phyloP scores from a whole-genome alignment of 2,329 filamentous ascomycete genomes.

The Neoascochyta sp. region DNA sequence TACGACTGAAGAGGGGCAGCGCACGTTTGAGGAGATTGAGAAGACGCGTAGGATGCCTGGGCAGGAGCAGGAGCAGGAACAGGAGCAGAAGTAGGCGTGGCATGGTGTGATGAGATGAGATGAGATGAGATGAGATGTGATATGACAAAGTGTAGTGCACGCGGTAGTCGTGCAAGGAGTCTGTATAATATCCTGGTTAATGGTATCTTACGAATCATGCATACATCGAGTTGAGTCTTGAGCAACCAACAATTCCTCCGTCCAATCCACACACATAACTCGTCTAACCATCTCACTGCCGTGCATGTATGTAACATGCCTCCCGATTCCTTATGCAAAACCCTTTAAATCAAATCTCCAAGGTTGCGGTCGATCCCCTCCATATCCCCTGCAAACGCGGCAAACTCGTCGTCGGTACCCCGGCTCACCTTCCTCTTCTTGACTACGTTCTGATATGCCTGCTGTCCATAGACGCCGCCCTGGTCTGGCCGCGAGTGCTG shows the following conservation, averaged over 20 bases:
- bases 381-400: slow-evolving; percentile 44
- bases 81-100: background rate
- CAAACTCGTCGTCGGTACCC: slow-evolving; percentile 37
- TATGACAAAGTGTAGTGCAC: background rate
- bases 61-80: slow-evolving; percentile 31
- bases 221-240: too few relatives aligned
- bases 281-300: too few relatives aligned
- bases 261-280: background rate
- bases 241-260: background rate
- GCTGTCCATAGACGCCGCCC: slow-evolving; percentile 23
- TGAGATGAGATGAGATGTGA: background rate
- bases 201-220: slow-evolving; percentile 2
- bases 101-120: background rate
- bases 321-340: background rate
- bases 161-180: slow-evolving; percentile 1
- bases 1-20: slow-evolving; percentile 80
- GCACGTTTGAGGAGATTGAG: slow-evolving; percentile 68
- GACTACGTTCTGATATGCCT: slow-evolving; percentile 18
- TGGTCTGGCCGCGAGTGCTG: slow-evolving; percentile 22
- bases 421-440: slow-evolving; percentile 41
- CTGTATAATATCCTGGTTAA: slow-evolving; percentile 8
- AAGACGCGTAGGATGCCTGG: slow-evolving; percentile 38
- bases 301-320: background rate
- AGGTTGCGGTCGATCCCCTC: slow-evolving; percentile 60
- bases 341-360: slow-evolving; percentile 48